Evolutionary conservation across 2,329 filamentous ascomycete species (phyloP).

Genomic region (Paramyrothecium sp.): DNA sequence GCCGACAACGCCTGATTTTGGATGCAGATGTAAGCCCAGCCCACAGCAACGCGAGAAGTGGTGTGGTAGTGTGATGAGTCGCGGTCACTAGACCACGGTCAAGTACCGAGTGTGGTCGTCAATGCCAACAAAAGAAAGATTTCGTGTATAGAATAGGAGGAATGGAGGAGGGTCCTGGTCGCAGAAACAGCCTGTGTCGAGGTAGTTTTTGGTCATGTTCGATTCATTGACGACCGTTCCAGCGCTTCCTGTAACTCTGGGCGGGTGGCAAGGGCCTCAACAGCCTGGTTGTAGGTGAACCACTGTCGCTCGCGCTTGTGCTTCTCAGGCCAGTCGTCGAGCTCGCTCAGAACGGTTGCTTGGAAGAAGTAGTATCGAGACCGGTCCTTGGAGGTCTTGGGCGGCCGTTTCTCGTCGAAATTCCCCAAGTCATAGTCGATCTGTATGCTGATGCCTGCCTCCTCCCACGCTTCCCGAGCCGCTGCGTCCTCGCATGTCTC

Average conservation of each 20-base stretch:
- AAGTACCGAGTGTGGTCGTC: too few species aligned
- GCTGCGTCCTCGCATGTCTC: conserved; percentile 86
- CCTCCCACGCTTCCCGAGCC: conserved; percentile 93
- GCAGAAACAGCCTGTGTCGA: too few species aligned
- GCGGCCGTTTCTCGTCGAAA: conserved; percentile 80
- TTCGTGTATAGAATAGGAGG: too few species aligned
- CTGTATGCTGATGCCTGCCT: conserved; percentile 85
- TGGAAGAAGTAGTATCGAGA: conserved; percentile 80
- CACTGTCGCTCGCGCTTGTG: conserved; percentile 88
- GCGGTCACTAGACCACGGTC: not conserved
- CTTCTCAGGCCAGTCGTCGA: conserved; percentile 87
- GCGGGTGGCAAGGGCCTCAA: conserved; percentile 69
- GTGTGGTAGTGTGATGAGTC: not conserved
- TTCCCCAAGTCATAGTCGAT: conserved; percentile 83
- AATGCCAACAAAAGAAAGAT: too few species aligned
- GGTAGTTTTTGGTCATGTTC: conserved; percentile 17
- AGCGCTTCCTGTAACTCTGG: conserved; percentile 89
- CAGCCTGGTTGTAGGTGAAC: conserved; percentile 85
- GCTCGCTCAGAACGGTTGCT: conserved; percentile 82
- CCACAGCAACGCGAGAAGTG: not conserved
- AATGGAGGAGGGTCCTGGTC: too few species aligned
- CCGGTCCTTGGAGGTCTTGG: conserved; percentile 66
- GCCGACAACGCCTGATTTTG: conserved; percentile 27
- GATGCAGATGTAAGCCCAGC: conserved; percentile 13
- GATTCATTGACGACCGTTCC: conserved; percentile 71